phyloP scores from a whole-genome alignment of 805 yeast species.

The Spathaspora arborariae region DNA sequence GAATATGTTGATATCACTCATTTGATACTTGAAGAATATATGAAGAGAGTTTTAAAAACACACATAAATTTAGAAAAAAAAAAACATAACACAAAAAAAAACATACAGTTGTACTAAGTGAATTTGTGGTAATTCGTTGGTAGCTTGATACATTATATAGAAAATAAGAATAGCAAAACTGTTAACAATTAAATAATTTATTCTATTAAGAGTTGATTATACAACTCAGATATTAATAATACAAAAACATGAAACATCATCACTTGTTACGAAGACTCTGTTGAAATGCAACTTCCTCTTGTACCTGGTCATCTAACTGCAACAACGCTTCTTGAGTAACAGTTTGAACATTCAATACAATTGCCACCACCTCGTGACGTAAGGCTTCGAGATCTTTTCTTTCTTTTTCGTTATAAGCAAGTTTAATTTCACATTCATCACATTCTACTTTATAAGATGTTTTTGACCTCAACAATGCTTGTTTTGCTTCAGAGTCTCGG shows the following conservation, averaged over 20 bases:
- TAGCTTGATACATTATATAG: too few species aligned
- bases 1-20: constrained; percentile 47
- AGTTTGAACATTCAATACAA: constrained; percentile 59
- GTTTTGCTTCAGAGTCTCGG: constrained; percentile 45
- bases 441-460: constrained; percentile 29
- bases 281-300: neutral
- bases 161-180: too few species aligned
- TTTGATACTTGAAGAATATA: too few species aligned
- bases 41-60: too few species aligned
- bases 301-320: constrained; percentile 46
- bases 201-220: neutral
- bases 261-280: neutral
- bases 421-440: neutral
- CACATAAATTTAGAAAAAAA: too few species aligned
- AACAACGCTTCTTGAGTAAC: constrained; percentile 63
- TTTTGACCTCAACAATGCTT: constrained; percentile 50
- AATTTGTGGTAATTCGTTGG: too few species aligned
- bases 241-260: neutral
- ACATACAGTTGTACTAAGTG: too few species aligned
- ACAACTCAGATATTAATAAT: neutral
- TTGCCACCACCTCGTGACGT: neutral
- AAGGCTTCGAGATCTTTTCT: neutral
- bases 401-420: neutral
- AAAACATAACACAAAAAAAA: too few species aligned
- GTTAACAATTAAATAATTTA: too few species aligned